phyloP scores from a whole-genome alignment of 2,329 filamentous ascomycete species.

The Phialophora macrospora region DNA sequence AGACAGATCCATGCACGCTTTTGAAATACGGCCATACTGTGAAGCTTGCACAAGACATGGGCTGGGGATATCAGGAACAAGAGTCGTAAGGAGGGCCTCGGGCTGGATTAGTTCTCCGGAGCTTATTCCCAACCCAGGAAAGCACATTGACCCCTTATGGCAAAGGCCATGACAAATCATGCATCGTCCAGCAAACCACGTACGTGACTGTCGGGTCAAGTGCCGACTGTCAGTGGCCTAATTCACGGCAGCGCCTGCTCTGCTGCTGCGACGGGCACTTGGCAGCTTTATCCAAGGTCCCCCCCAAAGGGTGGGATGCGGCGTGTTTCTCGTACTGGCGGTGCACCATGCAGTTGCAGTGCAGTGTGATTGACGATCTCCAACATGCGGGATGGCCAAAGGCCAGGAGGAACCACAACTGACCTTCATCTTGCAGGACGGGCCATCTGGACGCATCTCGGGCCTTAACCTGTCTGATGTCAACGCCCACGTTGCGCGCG shows the following conservation, averaged over 20 bases:
- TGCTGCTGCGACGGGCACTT: not conserved
- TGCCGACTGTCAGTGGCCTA: not conserved
- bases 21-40: no score
- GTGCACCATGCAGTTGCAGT: not conserved
- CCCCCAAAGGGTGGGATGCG: not conserved
- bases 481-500: conserved; percentile 13
- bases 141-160: not conserved
- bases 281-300: not conserved
- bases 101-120: no score
- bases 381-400: conserved; percentile 4
- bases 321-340: not conserved
- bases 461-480: conserved; percentile 7
- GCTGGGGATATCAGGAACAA: no score
- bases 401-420: not conserved
- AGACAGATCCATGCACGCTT: no score
- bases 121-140: not conserved
- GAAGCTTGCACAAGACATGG: no score
- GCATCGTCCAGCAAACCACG: not conserved
- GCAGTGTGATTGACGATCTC: not conserved
- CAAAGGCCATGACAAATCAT: not conserved
- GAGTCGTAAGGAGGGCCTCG: no score
- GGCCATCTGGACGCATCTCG: not conserved
- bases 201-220: not conserved
- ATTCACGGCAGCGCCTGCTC: not conserved
- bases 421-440: conserved; percentile 13